Evolutionary conservation across 495 filamentous ascomycete species (phyloP).

Genomic region (Tuber aestivum): DNA sequence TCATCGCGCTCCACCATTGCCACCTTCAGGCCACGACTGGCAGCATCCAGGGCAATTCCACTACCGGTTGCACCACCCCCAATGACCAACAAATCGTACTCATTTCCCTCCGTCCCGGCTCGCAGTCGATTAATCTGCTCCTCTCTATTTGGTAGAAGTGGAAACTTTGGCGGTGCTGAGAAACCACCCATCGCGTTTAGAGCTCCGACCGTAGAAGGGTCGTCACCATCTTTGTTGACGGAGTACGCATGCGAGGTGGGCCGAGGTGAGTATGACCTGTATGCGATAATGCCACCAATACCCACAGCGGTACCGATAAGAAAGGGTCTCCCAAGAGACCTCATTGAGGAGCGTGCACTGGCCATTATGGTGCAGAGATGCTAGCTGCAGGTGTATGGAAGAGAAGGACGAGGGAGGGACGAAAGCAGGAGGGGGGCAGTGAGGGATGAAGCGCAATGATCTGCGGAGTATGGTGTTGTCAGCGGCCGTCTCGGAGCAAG

Average conservation of each 20-base stretch:
- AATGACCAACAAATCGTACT: conserved; percentile 86
- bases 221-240: conserved; percentile 15
- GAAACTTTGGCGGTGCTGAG: conserved; percentile 63
- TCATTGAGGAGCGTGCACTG: conserved; percentile 34
- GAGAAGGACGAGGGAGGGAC: background rate
- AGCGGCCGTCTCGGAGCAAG: background rate
- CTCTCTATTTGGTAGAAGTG: conserved; percentile 55
- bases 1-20: conserved; percentile 93
- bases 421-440: background rate
- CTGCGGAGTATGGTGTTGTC: background rate
- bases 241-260: conserved; percentile 26
- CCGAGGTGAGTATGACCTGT: conserved; percentile 32
- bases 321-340: conserved; percentile 36
- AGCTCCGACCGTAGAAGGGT: conserved; percentile 10
- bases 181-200: background rate
- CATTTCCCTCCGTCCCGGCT: conserved; percentile 43
- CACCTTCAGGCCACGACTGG: conserved; percentile 84
- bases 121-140: conserved; percentile 49
- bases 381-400: background rate
- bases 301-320: conserved; percentile 29
- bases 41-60: conserved; percentile 90
- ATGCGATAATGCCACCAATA: conserved; percentile 30
- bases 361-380: conserved; percentile 23
- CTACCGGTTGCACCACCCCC: conserved; percentile 89
- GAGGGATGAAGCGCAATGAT: background rate